Evolutionary conservation across 371 early-diverging fungal genomes (phyloP), one percentile per base, ranked within the genome.

Genomic region (Zopfochytrium polystomum): DNA sequence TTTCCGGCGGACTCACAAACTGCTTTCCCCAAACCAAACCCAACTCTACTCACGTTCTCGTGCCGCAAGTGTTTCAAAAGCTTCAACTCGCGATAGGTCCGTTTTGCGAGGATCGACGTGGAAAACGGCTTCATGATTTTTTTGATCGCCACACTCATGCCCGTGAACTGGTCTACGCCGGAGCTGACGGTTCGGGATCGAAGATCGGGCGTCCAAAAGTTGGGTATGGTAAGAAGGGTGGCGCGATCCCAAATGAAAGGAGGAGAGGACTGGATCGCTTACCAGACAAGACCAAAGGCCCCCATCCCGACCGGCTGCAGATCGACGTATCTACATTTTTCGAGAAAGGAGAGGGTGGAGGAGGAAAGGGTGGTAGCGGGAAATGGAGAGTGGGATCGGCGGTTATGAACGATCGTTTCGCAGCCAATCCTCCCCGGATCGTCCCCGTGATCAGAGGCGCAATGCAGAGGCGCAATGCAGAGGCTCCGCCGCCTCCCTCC

Each of bases 261-360:
- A 23, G 20, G 52, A 31, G 1, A n/a, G 30, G 27, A 49, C 30
- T 2, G n/a, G 7, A 20, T 2, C 47, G 63, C 78, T 72, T 84
- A 93, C 92, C 93, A 94, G 20, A 96, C 96, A 15, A 95, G 80
- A 61, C 96, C 96, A 74, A 95, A 96, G 5, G 95, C 93, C 48
- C 96, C 96, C 91, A 95, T 91, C 47, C 96, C 96, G n/a, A 96
- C 89, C 27, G 95, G 93, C 66, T 93, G 89, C 56, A 94, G 80
- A 75, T 92, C 89, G 30, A 85, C 85, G 80, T 95, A 95, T 78
- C 90, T 89, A 61, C 26, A 42, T 38, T 38, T 38, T 11, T 7
- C 18, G 38, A 38, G 38, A 11, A 18, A 38, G 38, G 11, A 7
- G 18, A 38, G 38, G 11, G 11, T 11, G 18, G 38, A 18, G 38